Conservation (phyloP, 2,329 filamentous ascomycete species). For the Ceratocystis huliohia region DNA sequence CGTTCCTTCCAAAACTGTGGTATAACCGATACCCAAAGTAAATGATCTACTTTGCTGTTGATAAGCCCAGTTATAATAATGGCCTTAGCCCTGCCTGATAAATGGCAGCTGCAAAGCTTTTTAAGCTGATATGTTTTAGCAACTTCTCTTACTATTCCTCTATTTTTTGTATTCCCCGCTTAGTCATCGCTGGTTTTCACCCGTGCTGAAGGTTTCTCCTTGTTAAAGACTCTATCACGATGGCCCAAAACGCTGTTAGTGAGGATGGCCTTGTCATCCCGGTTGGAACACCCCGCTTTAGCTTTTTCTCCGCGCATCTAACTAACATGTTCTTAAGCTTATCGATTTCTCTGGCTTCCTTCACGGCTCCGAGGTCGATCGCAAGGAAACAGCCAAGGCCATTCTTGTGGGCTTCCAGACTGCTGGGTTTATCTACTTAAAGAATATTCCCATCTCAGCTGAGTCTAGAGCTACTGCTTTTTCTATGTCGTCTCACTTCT, state of each 20-base stretch:
- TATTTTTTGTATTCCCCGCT: background rate
- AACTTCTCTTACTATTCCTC: background rate
- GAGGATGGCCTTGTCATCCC: conserved; percentile 43
- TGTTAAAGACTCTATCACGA: conserved; percentile 23
- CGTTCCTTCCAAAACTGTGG: background rate
- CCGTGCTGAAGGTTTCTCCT: background rate
- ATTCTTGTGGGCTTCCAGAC: conserved; percentile 71
- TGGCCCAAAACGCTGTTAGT: conserved; percentile 36
- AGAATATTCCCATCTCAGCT: conserved; percentile 59
- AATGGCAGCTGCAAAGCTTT: no score
- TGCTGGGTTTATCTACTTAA: conserved; percentile 81
- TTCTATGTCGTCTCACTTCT: conserved; percentile 56
- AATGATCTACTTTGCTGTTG: no score
- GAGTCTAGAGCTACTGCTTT: conserved; percentile 51
- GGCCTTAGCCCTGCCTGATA: no score
- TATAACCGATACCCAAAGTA: background rate
- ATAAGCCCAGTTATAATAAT: no score
- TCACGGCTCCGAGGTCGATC: conserved; percentile 45
- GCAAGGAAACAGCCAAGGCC: conserved; percentile 52
- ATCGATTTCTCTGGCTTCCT: conserved; percentile 70
- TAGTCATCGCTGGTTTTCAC: background rate
- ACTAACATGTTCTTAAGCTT: conserved; percentile 37
- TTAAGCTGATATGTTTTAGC: background rate
- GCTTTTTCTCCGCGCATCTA: conserved; percentile 22
- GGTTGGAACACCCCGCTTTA: conserved; percentile 28